Evolutionary conservation across 2,329 filamentous ascomycete genomes (phyloP), one percentile per base, ranked within the genome.

Genomic region (Coleophoma eucalyptorum): DNA sequence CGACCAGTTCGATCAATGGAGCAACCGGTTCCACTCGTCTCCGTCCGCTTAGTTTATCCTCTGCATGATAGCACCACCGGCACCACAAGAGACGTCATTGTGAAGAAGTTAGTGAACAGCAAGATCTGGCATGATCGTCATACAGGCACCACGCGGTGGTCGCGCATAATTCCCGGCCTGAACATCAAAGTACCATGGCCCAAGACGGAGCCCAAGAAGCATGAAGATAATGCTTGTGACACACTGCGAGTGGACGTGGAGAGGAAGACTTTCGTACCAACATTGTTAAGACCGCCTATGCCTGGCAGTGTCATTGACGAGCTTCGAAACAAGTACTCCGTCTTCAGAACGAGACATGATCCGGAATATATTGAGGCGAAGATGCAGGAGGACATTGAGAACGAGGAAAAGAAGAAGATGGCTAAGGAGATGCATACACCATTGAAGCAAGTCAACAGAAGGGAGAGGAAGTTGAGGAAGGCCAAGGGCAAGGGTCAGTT

Each of bases 41-140:
- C 88, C 54, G 77, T 97, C 56, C 89, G 90, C 51, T 88, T 97
- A 33, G 90, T 97, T 45, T 83, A 89, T 64, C 84, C 89, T 19
- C 74, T 95, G 49, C 75, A 76, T 46, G 81, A 94, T 66, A 77
- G 81, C 15, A 69, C 72, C 56, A 88, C 86, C 12, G 84, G 85
- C 62, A 62, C 71, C 26, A 78, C 78, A 42, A 81, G 82, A 64
- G 92, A 97, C 66, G 84, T 89, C 52, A 79, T 96, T 61, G 84
- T 96, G 67, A 82, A 89, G 65, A 78, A 88, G 66, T 73, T 94
- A 50, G 76, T 80, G 56, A 77, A 78, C 42, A 70, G 73, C 15
- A 68, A 66, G 44, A 72, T 83, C 32, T 70, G 72, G 53, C 65
- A 73, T 52, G 77, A 85, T 65, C 75, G 77, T 31, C 64, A 70